These are phyloP conservation scores for Adansonia gregorii DNA, from an alignment of 441 rosid genomes.

Conservation along the genomic window DNA sequence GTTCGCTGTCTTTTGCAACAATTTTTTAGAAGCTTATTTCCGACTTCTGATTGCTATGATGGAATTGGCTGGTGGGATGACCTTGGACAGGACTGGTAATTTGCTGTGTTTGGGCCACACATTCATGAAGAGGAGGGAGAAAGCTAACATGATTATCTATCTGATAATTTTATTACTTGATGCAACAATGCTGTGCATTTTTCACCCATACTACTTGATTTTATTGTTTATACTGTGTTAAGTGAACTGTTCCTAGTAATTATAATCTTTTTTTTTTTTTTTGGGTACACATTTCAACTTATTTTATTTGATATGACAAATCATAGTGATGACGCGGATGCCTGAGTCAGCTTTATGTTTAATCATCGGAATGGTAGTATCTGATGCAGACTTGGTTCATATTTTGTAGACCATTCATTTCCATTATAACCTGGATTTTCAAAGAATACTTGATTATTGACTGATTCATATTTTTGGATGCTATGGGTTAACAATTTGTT, in stretches of 20 bases:
- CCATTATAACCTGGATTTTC: neutral
- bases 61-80: slow-evolving; percentile 5
- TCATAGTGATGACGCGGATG: neutral
- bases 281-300: neutral
- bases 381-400: neutral
- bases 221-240: neutral
- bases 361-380: neutral
- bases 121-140: neutral
- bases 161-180: slow-evolving; percentile 9
- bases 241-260: neutral
- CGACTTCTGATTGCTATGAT: neutral
- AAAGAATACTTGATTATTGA: slow-evolving; percentile 2
- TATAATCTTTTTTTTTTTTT: neutral
- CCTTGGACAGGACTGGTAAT: neutral
- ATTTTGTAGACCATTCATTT: neutral
- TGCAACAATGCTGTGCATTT: neutral
- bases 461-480: neutral
- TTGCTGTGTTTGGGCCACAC: slow-evolving; percentile 1
- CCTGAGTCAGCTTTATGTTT: neutral
- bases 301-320: neutral
- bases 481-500: slow-evolving; percentile 1
- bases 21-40: neutral
- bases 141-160: neutral
- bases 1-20: neutral
- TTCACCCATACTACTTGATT: neutral